Evolutionary conservation across 148 eudicot genomes (phyloP).

Genomic region (Rhododendron molle): DNA sequence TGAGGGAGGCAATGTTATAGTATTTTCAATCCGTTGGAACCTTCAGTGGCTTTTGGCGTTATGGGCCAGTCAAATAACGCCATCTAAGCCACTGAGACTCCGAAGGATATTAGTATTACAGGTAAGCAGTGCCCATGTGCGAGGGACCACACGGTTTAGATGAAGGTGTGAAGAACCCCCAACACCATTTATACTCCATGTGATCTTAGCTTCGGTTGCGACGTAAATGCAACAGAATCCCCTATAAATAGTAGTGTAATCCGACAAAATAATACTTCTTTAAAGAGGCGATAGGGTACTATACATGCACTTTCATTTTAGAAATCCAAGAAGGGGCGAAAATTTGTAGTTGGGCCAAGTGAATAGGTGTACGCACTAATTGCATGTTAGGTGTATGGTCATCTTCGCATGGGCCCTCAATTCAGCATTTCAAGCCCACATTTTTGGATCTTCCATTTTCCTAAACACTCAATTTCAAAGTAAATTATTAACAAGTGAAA

Average conservation of each 20-base stretch:
- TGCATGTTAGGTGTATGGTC: not conserved
- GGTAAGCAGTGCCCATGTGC: not conserved
- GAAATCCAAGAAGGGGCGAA: not conserved
- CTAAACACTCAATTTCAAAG: not conserved
- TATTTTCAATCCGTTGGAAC: not conserved
- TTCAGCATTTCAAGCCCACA: not conserved
- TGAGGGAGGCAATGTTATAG: not conserved
- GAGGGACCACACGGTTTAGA: no score
- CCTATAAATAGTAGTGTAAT: no score
- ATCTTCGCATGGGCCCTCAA: not conserved
- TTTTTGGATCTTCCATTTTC: not conserved
- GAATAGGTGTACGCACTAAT: not conserved
- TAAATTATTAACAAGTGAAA: not conserved
- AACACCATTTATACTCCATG: no score
- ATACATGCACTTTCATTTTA: no score
- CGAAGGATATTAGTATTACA: no score
- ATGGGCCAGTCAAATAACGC: not conserved
- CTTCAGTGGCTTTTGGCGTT: not conserved
- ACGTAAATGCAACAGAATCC: no score
- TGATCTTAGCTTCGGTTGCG: no score
- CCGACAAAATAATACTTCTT: no score
- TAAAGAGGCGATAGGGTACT: no score
- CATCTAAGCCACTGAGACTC: not conserved
- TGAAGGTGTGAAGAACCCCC: no score
- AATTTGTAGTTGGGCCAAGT: not conserved